phyloP scores from a whole-genome alignment of 23 red algal genomes.

The Agarophyton chilense region DNA sequence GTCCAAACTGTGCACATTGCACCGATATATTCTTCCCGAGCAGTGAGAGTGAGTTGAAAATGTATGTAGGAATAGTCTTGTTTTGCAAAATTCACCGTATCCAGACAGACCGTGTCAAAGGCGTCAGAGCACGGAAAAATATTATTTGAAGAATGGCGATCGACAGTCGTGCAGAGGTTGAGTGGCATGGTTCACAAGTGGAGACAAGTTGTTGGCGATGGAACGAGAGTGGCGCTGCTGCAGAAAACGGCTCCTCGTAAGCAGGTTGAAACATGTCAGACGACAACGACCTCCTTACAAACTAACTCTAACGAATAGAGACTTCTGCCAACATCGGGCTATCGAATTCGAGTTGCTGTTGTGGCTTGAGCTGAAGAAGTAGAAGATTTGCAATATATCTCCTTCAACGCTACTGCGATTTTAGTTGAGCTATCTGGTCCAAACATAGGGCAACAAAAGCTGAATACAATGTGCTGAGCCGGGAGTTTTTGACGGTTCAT shows the following conservation, averaged over 20 bases:
- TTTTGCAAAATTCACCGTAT: conserved; percentile 76
- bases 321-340: too few species aligned
- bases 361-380: too few species aligned
- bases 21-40: conserved; percentile 87
- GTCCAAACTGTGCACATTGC: conserved; percentile 73
- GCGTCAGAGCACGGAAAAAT: conserved; percentile 71
- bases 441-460: not conserved
- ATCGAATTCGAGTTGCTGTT: too few species aligned
- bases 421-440: not conserved
- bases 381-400: too few species aligned
- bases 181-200: conserved; percentile 30
- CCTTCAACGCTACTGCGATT: not conserved
- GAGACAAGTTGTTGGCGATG: conserved; percentile 26
- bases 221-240: not conserved
- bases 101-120: conserved; percentile 71
- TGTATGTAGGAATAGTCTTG: conserved; percentile 69
- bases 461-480: not conserved
- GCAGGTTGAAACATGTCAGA: too few species aligned
- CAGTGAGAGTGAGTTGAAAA: conserved; percentile 80
- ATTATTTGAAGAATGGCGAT: conserved; percentile 33
- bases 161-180: conserved; percentile 39
- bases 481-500: not conserved
- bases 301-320: not conserved
- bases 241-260: not conserved
- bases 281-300: not conserved